A percentile compares a stretch with the other conserved stretches of the same genome.
Conservation (phyloP, 495 filamentous ascomycete genomes). For the Chaetomium tenue region DNA sequence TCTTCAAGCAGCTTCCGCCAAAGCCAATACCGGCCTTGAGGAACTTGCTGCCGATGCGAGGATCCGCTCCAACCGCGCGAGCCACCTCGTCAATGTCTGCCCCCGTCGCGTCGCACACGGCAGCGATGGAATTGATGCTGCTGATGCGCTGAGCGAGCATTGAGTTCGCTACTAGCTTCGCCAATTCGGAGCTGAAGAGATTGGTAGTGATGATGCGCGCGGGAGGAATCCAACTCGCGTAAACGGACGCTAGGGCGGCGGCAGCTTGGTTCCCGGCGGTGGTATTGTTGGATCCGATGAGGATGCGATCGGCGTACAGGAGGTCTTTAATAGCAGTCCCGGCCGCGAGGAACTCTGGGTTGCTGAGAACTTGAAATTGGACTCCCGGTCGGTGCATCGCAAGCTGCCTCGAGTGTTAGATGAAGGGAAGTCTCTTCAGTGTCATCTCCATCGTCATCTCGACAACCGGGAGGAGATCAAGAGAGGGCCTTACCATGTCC, state of each 20-base stretch:
- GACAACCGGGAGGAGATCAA: too few relatives aligned
- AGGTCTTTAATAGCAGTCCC: conserved; percentile 4
- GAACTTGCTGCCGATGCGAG: conserved; percentile 12
- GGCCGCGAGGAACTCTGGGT: conserved; percentile 9
- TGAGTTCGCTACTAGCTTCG: conserved; percentile 5
- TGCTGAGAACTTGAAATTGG: conserved; percentile 8
- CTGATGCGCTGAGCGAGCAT: conserved; percentile 13
- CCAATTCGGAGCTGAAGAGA: conserved; percentile 5
- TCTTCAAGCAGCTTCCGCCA: conserved; percentile 11
- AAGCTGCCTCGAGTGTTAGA: not conserved
- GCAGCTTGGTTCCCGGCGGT: not conserved
- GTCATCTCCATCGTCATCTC: too few relatives aligned
- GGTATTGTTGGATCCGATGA: conserved; percentile 6
- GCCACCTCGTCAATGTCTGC: conserved; percentile 12
- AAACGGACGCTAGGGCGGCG: conserved; percentile 3
- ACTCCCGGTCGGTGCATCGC: not conserved
- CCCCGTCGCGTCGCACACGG: conserved; percentile 2
- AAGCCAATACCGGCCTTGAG: conserved; percentile 9
- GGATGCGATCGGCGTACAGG: conserved; percentile 6
- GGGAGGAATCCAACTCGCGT: conserved; percentile 4
- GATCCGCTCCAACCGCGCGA: not conserved
- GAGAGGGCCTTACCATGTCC: not conserved
- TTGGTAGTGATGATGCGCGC: conserved; percentile 9
- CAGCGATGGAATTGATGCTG: conserved; percentile 10
- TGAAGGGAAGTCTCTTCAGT: not conserved